These are phyloP conservation scores for Epicoccum sorghinum DNA, from an alignment of 2,329 filamentous ascomycete species.

Conservation along the genomic window DNA sequence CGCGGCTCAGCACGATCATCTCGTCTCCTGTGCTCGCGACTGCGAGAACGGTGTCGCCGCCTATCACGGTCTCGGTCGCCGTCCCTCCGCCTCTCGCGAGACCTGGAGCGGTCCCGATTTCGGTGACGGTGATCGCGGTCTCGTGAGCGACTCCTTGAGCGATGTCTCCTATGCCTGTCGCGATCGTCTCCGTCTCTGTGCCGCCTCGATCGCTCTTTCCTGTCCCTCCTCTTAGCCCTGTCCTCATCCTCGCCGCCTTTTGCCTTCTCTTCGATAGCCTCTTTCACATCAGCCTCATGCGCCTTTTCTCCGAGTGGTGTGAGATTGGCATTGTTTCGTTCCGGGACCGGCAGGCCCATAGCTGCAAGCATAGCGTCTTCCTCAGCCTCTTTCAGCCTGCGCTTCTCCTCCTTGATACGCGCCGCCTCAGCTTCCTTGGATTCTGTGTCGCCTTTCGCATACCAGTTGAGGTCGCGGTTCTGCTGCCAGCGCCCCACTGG, in stretches of 20 bases:
- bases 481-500: conserved; percentile 93
- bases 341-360: conserved; percentile 76
- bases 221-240: conserved; percentile 22
- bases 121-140: conserved; percentile 38
- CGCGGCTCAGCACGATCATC: conserved; percentile 33
- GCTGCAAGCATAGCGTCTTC: conserved; percentile 87
- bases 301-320: conserved; percentile 61
- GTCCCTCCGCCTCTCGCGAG: conserved; percentile 34
- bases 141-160: conserved; percentile 36
- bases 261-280: conserved; percentile 57
- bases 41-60: conserved; percentile 38
- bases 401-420: conserved; percentile 71
- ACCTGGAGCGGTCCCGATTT: conserved; percentile 38
- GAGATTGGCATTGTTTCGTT: conserved; percentile 68
- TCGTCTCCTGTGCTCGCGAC: conserved; percentile 32
- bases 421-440: conserved; percentile 64
- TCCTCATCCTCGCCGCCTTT: conserved; percentile 46
- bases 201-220: conserved; percentile 33
- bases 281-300: conserved; percentile 62
- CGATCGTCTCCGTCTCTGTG: conserved; percentile 33
- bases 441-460: conserved; percentile 63
- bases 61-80: conserved; percentile 38
- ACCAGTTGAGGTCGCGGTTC: conserved; percentile 71
- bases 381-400: conserved; percentile 85
- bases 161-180: conserved; percentile 31